Base-by-base conservation (phyloP, 192 early-diverging fungal genomes). In the Linnemannia exigua region DNA sequence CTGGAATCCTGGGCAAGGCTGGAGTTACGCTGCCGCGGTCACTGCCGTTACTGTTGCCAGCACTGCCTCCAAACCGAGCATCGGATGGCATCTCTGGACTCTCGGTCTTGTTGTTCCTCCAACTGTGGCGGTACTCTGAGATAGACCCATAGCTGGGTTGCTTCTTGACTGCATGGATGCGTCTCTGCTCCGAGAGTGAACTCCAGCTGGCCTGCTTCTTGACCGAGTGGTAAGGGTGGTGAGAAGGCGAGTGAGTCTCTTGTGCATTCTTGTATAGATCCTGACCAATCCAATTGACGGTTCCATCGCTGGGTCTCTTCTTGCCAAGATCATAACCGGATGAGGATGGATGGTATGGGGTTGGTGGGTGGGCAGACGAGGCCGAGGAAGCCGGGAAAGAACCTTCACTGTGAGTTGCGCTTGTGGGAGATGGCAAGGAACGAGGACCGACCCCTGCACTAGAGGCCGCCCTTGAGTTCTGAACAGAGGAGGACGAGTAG, bases 181-280 rank as follows among this genome's bases (percentile, higher is more conserved):
- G 77, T 36, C 73, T 51, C 20, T 70, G 77, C 15, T 79, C 83
- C 1, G 83, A 85, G n/a, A 79, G 77, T 25, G 77, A 79, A 20
- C 73, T 76, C 72, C 77, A 79, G 22, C 82, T 84, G 2, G 82
- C 51, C 31, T 84, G 82, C 41, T 84, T 84, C 54, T 79, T 84
- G 20, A 84, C 72, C 17, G 80, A 22, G 12, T 79, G 76, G 70
- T 84, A 79, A 25, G 71, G 79, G 66, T 80, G 50, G 50, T 74
- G 79, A 44, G 41, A 44, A 6, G 41, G 41, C 2, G 79, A n/a
- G 37, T 67, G 78, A 14, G 44, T 14, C 41, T 79, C 72, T 33
- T 66, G 63, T 36, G 72, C 19, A 72, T n/a, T 54, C 47, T 74
- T 70, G 44, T 74, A 75, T 33, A 69, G 76, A n/a, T 74, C 66